Conservation (phyloP, 2,329 filamentous ascomycete species). For the Graphium sp. region DNA sequence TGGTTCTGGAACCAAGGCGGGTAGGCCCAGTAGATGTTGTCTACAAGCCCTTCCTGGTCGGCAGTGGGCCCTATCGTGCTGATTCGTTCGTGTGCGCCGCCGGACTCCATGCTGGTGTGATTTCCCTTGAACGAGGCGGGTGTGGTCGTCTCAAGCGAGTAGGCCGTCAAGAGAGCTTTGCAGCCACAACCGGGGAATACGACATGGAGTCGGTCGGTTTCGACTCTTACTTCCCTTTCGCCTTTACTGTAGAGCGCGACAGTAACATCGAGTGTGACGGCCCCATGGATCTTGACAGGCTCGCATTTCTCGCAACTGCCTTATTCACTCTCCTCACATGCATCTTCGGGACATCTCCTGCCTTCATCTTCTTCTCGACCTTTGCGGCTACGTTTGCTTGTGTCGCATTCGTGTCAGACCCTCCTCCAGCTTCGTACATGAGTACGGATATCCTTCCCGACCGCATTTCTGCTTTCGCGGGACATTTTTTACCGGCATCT, state of each 20-base stretch:
- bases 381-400: constrained; percentile 34
- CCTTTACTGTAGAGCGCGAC: constrained; percentile 44
- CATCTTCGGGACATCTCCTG: constrained; percentile 48
- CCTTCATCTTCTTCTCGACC: constrained; percentile 45
- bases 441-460: constrained; percentile 46
- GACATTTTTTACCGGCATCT: constrained; percentile 48
- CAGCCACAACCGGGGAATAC: constrained; percentile 27
- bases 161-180: constrained; percentile 40
- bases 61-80: constrained; percentile 38
- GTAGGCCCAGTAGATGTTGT: constrained; percentile 32
- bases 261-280: constrained; percentile 20
- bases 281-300: constrained; percentile 47
- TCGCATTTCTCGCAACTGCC: constrained; percentile 49
- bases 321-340: constrained; percentile 45
- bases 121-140: constrained; percentile 48
- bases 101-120: constrained; percentile 58
- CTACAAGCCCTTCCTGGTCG: constrained; percentile 28
- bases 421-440: constrained; percentile 44
- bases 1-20: constrained; percentile 34
- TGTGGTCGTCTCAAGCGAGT: constrained; percentile 53
- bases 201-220: constrained; percentile 49
- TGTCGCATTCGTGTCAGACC: constrained; percentile 23
- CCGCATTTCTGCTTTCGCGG: constrained; percentile 24
- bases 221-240: constrained; percentile 53
- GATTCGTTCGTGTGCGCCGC: constrained; percentile 67